phyloP scores from a whole-genome alignment of 2,329 filamentous ascomycete species.

The Bipolaris bicolor region DNA sequence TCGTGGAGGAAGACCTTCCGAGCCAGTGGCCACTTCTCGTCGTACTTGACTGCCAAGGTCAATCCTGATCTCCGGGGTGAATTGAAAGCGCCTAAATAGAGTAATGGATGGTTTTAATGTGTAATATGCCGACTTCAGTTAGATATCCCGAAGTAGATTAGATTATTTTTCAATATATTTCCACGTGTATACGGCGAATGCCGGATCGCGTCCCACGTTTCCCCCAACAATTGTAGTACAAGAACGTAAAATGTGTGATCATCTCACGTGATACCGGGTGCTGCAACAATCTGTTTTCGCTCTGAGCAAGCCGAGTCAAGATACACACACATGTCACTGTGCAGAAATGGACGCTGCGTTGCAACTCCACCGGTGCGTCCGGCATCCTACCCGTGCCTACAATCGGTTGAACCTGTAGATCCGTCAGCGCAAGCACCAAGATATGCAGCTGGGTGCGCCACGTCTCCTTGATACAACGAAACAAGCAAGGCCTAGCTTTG shows the following conservation, averaged over 20 bases:
- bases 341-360: neutral
- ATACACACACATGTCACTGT: neutral
- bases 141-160: neutral
- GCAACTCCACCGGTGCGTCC: neutral
- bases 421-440: neutral
- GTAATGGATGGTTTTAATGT: neutral
- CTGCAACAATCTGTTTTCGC: neutral
- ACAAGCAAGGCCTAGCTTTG: slow-evolving; percentile 8
- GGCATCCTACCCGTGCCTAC: neutral
- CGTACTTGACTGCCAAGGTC: slow-evolving; percentile 32
- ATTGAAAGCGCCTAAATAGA: slow-evolving; percentile 8
- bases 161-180: neutral
- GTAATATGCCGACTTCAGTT: slow-evolving; percentile 1
- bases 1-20: slow-evolving; percentile 28
- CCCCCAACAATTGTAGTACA: neutral
- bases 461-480: neutral
- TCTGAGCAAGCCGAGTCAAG: neutral
- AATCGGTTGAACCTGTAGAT: neutral
- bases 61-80: slow-evolving; percentile 34
- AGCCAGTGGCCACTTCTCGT: slow-evolving; percentile 32
- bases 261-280: neutral
- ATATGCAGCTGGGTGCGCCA: neutral
- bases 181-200: neutral
- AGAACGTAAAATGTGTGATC: too few species aligned
- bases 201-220: neutral